Evolutionary conservation across 106 monocot species (phyloP), one percentile per base, ranked within the genome.

Genomic region (Dendrobium chrysotoxum): DNA sequence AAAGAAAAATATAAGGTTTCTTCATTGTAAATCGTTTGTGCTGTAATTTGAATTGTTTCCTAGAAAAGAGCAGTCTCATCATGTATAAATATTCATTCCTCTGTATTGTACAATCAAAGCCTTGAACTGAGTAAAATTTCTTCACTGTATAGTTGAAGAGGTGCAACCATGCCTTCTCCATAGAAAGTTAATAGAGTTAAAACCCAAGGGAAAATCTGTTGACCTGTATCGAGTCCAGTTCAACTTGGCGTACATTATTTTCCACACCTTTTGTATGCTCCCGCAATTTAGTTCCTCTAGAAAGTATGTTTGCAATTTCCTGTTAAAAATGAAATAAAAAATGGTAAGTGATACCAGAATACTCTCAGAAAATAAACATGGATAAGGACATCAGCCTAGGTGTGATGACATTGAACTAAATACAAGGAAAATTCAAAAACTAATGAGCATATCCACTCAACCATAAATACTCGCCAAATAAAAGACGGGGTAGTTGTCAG

Each of bases 191-290:
- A 46, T 26, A 74, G 78, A 79, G 38, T 18, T 26, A 40, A 40
- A 4, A 18, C 45, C 38, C 28, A 39, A 76, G 25, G 21, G 4
- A 80, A 84, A 80, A 66, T 0, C 23, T 7, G 21, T 72, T 58
- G 12, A 96, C 98, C 98, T 98, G 98, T 79, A 98, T 98, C 5
- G 98, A 92, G 47, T 98, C 98, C 77, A 98, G 79, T 86, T 98
- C 98, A 79, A 95, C 88, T 86, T 92, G 94, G 65, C 89, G 94
- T 20, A 98, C 88, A 91, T 95, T 98, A 82, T 92, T 98, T 79
- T 98, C 98, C 70, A 98, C 95, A 68, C 92, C 90, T 76, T 98
- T 94, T 40, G 98, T 85, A 75, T 95, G 85, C 46, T 98, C 98
- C 39, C 92, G 82, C 57, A 98, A 70, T 86, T 94, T 98, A 75